Percentiles rank a stretch among this genome's conserved stretches.
Evolutionary conservation across 176 grass and related monocot species (phyloP).

Genomic region (Aechmea fasciata): DNA sequence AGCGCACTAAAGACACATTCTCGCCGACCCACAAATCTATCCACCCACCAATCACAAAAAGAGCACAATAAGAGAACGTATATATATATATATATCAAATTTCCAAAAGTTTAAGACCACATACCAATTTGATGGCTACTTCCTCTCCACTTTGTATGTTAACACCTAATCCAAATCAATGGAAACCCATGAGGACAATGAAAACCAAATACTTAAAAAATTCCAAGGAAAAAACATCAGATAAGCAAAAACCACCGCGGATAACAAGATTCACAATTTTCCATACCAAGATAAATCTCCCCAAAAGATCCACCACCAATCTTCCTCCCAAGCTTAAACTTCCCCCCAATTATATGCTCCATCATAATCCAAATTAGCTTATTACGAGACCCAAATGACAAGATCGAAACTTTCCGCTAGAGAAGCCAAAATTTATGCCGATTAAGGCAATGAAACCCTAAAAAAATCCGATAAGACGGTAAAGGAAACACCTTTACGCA

Average conservation of each 20-base stretch:
- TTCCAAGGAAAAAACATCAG: neutral
- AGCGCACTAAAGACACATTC: too few relatives aligned
- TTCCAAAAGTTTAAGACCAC: neutral
- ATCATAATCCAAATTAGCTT: conserved; percentile 20
- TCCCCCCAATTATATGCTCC: conserved; percentile 75
- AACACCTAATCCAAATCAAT: conserved; percentile 20
- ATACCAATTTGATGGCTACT: conserved; percentile 30
- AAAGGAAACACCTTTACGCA: neutral
- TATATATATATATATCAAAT: too few relatives aligned
- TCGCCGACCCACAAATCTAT: neutral
- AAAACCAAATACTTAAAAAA: neutral
- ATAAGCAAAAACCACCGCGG: neutral
- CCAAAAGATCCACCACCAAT: conserved; percentile 96
- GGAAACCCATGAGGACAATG: neutral
- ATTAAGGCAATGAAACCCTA: conserved; percentile 1
- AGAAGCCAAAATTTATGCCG: neutral
- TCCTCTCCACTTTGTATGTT: conserved; percentile 36
- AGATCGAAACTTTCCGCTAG: neutral
- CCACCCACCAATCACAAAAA: neutral
- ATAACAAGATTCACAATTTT: neutral
- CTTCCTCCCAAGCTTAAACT: conserved; percentile 94
- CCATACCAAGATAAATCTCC: conserved; percentile 74
- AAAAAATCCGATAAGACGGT: neutral
- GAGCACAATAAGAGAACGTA: conserved; percentile 16
- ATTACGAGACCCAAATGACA: neutral